These are phyloP conservation scores for Quercus bicolor DNA, from an alignment of 306 rosid species.

Conservation along the genomic window DNA sequence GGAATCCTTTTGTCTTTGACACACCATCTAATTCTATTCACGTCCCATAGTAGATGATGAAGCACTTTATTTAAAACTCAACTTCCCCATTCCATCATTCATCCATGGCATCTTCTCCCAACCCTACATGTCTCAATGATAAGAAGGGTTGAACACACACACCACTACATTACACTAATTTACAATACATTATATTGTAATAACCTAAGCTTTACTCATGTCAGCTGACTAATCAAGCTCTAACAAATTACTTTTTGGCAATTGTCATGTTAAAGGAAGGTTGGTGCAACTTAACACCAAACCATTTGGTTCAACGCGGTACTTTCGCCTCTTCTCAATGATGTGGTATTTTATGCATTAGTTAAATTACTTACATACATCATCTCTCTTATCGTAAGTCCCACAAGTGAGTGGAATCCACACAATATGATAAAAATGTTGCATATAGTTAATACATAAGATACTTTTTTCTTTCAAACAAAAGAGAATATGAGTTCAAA, in stretches of 20 bases:
- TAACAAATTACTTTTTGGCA: not conserved
- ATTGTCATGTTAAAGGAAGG: not conserved
- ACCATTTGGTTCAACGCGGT: too few relatives aligned
- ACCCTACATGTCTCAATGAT: slow-evolving; percentile 21
- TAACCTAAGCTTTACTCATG: slow-evolving; percentile 8
- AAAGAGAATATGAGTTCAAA: too few relatives aligned
- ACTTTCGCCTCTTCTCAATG: too few relatives aligned
- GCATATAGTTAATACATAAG: too few relatives aligned
- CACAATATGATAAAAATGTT: too few relatives aligned
- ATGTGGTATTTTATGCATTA: too few relatives aligned
- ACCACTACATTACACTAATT: not conserved
- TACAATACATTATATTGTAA: not conserved
- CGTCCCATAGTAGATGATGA: too few relatives aligned
- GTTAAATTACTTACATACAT: too few relatives aligned
- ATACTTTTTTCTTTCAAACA: too few relatives aligned
- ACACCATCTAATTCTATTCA: not conserved
- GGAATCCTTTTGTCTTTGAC: slow-evolving; percentile 1
- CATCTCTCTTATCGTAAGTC: too few relatives aligned
- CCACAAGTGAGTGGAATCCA: too few relatives aligned
- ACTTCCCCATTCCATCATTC: not conserved
- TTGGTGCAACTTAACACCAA: not conserved
- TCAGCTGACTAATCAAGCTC: not conserved
- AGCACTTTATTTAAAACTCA: not conserved
- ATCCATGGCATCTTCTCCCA: slow-evolving; percentile 4
- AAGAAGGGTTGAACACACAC: not conserved